Conservation (phyloP, 169 alveolate species). For the Babesia bovis region DNA sequence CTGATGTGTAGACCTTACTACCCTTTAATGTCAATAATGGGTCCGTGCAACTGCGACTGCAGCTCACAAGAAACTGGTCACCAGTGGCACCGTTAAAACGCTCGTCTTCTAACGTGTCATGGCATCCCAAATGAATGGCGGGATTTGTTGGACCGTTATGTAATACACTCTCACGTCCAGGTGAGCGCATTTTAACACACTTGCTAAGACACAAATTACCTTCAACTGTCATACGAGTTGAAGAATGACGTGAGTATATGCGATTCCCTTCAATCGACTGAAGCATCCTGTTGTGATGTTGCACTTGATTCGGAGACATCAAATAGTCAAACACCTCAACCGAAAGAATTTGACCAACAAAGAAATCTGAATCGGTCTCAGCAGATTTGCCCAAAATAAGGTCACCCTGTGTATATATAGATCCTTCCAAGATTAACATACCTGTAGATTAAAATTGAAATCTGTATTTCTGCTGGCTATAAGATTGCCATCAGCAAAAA, state of each 20-base stretch:
- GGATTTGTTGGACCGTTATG: conserved; percentile 57
- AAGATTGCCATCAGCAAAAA: conserved; percentile 70
- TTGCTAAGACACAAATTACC: conserved; percentile 65
- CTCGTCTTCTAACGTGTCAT: conserved; percentile 57
- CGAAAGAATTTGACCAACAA: conserved; percentile 69
- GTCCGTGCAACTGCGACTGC: conserved; percentile 70
- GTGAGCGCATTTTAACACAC: conserved; percentile 49
- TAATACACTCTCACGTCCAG: neutral
- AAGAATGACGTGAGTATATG: conserved; percentile 37
- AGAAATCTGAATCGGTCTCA: conserved; percentile 72
- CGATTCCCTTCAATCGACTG: conserved; percentile 34
- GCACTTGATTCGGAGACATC: conserved; percentile 76
- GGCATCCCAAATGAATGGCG: conserved; percentile 52
- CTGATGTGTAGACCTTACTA: conserved; percentile 80
- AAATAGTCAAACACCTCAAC: conserved; percentile 71
- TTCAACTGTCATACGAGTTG: conserved; percentile 59
- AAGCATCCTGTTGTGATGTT: conserved; percentile 36
- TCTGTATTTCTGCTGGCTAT: conserved; percentile 51
- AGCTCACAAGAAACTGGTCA: conserved; percentile 68
- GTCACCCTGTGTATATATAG: conserved; percentile 36
- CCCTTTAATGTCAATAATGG: conserved; percentile 69
- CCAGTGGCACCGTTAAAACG: conserved; percentile 75
- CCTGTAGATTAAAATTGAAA: conserved; percentile 70
- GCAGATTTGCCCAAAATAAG: conserved; percentile 68
- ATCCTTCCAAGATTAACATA: neutral